Evolutionary conservation across 2,329 filamentous ascomycete genomes (phyloP).

Genomic region (Sclerotinia sclerotiorum): DNA sequence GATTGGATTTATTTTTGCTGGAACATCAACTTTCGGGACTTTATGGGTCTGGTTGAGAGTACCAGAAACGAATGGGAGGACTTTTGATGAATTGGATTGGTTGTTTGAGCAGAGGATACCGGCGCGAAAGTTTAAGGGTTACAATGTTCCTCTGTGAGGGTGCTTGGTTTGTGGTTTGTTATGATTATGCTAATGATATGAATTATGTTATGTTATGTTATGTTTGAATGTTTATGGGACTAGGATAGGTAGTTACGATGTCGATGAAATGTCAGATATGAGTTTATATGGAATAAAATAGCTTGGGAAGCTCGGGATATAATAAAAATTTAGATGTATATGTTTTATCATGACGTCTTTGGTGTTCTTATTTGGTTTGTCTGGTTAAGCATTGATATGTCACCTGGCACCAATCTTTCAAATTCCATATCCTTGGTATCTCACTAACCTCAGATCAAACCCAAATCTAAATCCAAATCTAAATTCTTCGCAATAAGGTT

Average conservation of each 20-base stretch:
- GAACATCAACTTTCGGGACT: background rate
- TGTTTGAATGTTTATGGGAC: conserved; percentile 2
- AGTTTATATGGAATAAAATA: background rate
- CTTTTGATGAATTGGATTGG: conserved; percentile 21
- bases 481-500: background rate
- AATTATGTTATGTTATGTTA: conserved; percentile 15
- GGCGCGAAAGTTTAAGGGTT: conserved; percentile 19
- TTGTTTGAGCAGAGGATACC: conserved; percentile 18
- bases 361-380: background rate
- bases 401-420: background rate
- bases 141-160: conserved; percentile 11
- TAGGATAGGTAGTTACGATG: background rate
- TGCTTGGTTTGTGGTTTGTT: too few species aligned
- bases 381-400: background rate
- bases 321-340: background rate
- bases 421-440: background rate
- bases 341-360: background rate
- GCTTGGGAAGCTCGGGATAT: background rate
- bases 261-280: background rate
- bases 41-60: conserved; percentile 21
- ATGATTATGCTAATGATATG: background rate
- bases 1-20: conserved; percentile 22
- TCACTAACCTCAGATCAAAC: too few species aligned
- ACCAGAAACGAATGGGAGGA: conserved; percentile 17
- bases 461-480: too few species aligned